Base-by-base conservation (phyloP, 768 basidiomycete species). In the Russula virescens region DNA sequence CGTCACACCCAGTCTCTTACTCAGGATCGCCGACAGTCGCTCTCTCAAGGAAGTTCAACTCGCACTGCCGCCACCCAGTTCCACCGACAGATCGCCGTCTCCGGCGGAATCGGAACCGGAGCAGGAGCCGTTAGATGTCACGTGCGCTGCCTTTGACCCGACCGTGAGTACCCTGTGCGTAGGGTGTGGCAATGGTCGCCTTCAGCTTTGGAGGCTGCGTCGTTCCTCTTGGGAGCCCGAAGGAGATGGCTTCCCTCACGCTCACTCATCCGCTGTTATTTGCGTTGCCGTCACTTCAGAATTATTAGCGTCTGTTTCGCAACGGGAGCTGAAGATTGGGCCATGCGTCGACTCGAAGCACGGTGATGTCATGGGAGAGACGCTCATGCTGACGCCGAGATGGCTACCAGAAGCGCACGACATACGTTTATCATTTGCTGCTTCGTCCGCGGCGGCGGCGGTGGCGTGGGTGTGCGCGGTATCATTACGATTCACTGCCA, bases 251-350 rank as follows among this genome's bases (percentile, higher is more conserved):
- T 53, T 54, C 18, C 57, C 57, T 10, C 47, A 55, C 38, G 54
- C 57, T 11, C 62, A 63, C 47, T 35, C 40, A 14, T 63, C 62
- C 5, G 46, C 62, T 5, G 57, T 63, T 23, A 58, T 45, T 46
- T 34, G 52, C 38, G 40, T 63, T 23, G 57, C 52, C 14, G 40
- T 52, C 19, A 38, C 57, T 42, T 54, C 53, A 21, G 47, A 25
- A 8, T 19, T 63, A 14, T 23, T 63, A 21, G 62, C 62, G 2
- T 63, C 62, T 3, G 23, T 26, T 38, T 54, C 62, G 26, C 57
- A 63, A 49, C 40, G 21, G 38, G 62, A 55, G 40, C 38, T 63
- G 38, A 63, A 59, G 57, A 63, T 63, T 21, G 57, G 57, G 10
- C 58, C 62, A 14, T 63, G 47, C 38, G 38, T 21, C 28, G 23